These are phyloP conservation scores for Penicillium hordei DNA, from an alignment of 2,329 filamentous ascomycete species.

Conservation along the genomic window DNA sequence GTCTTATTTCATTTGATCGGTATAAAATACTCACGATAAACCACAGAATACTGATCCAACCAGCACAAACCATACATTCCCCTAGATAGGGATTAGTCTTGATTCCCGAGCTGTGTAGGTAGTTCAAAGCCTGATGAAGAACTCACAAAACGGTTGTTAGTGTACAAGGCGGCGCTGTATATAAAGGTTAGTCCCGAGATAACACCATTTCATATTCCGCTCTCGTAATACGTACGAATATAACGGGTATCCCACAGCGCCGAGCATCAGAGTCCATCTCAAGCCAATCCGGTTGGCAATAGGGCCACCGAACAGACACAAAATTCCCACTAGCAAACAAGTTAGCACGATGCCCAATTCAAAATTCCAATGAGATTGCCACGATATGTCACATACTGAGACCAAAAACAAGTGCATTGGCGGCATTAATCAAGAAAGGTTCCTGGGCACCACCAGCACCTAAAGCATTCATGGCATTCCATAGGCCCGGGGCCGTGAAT, in stretches of 20 bases:
- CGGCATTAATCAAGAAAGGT: slow-evolving; percentile 54
- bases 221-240: slow-evolving; percentile 35
- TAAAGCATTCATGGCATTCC: slow-evolving; percentile 57
- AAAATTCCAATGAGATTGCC: slow-evolving; percentile 15
- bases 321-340: slow-evolving; percentile 37
- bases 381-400: slow-evolving; percentile 25
- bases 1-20: accelerated
- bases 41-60: slow-evolving; percentile 52
- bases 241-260: slow-evolving; percentile 51
- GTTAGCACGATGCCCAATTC: neutral
- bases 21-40: slow-evolving; percentile 33
- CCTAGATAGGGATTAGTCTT: slow-evolving; percentile 27
- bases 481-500: slow-evolving; percentile 49
- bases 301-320: slow-evolving; percentile 51
- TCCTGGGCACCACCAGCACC: slow-evolving; percentile 55
- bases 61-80: slow-evolving; percentile 54
- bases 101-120: too few species aligned
- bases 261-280: slow-evolving; percentile 44
- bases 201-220: neutral
- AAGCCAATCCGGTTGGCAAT: slow-evolving; percentile 53
- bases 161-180: slow-evolving; percentile 47
- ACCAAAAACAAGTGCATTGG: slow-evolving; percentile 53
- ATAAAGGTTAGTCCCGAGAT: neutral
- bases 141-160: slow-evolving; percentile 35
- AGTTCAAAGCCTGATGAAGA: neutral